These are phyloP conservation scores for Yamadazyma takamatsuzukensis DNA, from an alignment of 805 yeast species.

Conservation along the genomic window DNA sequence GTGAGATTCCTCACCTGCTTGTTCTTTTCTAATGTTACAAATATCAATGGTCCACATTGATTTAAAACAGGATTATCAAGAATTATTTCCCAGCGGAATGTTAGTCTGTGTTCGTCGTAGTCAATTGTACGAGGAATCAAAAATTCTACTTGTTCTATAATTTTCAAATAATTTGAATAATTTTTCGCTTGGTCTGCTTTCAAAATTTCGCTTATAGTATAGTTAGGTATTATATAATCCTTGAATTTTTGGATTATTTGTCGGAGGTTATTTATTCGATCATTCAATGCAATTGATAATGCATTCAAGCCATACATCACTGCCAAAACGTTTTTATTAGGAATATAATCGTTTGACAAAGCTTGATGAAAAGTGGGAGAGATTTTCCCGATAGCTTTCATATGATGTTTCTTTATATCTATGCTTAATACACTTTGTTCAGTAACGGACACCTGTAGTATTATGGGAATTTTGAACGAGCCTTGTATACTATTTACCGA, in stretches of 20 bases:
- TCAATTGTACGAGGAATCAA: slow-evolving; percentile 6
- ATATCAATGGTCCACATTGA: slow-evolving; percentile 19
- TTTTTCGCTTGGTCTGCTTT: slow-evolving; percentile 13
- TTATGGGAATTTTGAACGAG: slow-evolving; percentile 3
- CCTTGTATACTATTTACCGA: no score
- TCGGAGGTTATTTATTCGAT: slow-evolving; percentile 18
- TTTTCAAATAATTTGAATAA: slow-evolving; percentile 17
- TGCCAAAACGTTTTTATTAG: slow-evolving; percentile 22
- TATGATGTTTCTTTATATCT: not conserved
- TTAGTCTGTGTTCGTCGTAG: slow-evolving; percentile 6
- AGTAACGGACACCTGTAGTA: slow-evolving; percentile 2
- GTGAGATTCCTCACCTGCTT: slow-evolving; percentile 6
- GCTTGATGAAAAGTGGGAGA: slow-evolving; percentile 20
- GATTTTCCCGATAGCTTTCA: slow-evolving; percentile 8
- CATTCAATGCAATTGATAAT: slow-evolving; percentile 21
- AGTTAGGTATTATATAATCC: slow-evolving; percentile 14
- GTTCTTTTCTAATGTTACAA: slow-evolving; percentile 4
- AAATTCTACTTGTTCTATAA: slow-evolving; percentile 17
- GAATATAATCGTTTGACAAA: slow-evolving; percentile 22
- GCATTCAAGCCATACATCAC: slow-evolving; percentile 30
- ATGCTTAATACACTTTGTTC: not conserved
- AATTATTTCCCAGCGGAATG: slow-evolving; percentile 22
- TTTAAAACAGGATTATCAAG: slow-evolving; percentile 18
- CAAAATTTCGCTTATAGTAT: slow-evolving; percentile 12
- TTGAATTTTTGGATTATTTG: slow-evolving; percentile 18